phyloP scores from a whole-genome alignment of 225 moss, liverwort and hornwort species.

The Polytrichum commune region DNA sequence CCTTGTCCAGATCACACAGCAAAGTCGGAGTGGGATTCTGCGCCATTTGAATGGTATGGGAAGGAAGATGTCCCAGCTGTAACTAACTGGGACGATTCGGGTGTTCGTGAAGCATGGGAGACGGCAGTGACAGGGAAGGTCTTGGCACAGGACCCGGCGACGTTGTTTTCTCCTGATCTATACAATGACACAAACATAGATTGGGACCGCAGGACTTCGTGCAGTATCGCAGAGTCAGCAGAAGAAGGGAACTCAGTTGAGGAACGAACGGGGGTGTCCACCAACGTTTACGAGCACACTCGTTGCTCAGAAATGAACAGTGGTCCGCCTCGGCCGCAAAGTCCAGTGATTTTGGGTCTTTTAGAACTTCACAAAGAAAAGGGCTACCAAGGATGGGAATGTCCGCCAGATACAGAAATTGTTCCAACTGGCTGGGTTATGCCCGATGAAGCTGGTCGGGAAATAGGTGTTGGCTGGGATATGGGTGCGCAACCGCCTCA shows the following conservation, averaged over 20 bases:
- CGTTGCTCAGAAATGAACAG: not conserved
- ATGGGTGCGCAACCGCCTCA: not conserved
- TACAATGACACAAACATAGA: slow-evolving; percentile 9
- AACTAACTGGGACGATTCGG: slow-evolving; percentile 9
- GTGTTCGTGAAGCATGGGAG: slow-evolving; percentile 13
- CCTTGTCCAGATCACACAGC: too few species aligned
- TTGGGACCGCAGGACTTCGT: not conserved
- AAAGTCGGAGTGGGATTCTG: not conserved
- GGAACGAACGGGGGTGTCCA: not conserved
- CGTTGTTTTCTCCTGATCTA: not conserved
- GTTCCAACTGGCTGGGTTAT: slow-evolving; percentile 10
- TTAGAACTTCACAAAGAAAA: slow-evolving; percentile 9
- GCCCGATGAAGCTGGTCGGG: slow-evolving; percentile 1
- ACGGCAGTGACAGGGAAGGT: not conserved
- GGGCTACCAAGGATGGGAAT: slow-evolving; percentile 8
- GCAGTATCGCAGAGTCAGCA: slow-evolving; percentile 6
- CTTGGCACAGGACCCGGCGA: not conserved
- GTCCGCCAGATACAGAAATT: not conserved
- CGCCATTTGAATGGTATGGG: not conserved
- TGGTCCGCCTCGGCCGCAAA: not conserved
- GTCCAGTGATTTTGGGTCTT: slow-evolving; percentile 7
- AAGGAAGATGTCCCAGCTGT: slow-evolving; percentile 8
- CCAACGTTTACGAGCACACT: not conserved
- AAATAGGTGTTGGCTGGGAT: slow-evolving; percentile 6
- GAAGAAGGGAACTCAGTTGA: not conserved